Percentiles rank a stretch among this genome's conserved stretches.
Conservation (phyloP, 352 stramenopile species). For the Pythium rishiriense region DNA sequence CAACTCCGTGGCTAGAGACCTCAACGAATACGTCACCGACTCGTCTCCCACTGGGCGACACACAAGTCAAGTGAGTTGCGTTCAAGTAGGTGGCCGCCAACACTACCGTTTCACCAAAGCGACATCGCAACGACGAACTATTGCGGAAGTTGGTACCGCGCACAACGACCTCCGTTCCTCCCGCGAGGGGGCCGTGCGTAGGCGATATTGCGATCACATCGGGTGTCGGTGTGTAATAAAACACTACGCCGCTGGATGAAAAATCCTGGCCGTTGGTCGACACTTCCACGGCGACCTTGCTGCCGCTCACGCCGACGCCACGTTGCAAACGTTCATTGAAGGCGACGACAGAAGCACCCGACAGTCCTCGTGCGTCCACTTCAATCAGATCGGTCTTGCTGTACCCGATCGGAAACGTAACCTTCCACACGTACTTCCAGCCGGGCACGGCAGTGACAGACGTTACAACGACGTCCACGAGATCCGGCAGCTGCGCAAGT, state of each 20-base stretch:
- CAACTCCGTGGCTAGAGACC: slow-evolving; percentile 67
- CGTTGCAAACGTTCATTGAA: slow-evolving; percentile 32
- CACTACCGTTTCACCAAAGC: slow-evolving; percentile 55
- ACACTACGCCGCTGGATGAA: slow-evolving; percentile 50
- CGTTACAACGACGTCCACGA: slow-evolving; percentile 60
- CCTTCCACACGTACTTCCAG: slow-evolving; percentile 44
- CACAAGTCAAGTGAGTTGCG: slow-evolving; percentile 63
- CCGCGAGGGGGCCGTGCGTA: slow-evolving; percentile 70
- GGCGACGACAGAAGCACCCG: slow-evolving; percentile 17
- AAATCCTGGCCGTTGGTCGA: slow-evolving; percentile 87
- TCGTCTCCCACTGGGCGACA: slow-evolving; percentile 47
- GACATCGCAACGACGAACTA: slow-evolving; percentile 60
- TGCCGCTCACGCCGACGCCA: slow-evolving; percentile 44
- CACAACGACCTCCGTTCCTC: slow-evolving; percentile 84
- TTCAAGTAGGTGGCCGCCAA: slow-evolving; percentile 59
- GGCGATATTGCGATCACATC: slow-evolving; percentile 61
- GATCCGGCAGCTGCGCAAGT: slow-evolving; percentile 54
- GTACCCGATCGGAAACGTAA: slow-evolving; percentile 44
- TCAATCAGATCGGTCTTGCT: slow-evolving; percentile 38
- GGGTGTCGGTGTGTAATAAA: slow-evolving; percentile 65
- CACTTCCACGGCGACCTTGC: slow-evolving; percentile 82
- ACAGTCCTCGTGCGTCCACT: slow-evolving; percentile 28
- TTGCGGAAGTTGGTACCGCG: slow-evolving; percentile 78
- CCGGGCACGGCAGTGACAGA: slow-evolving; percentile 14
- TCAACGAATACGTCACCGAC: slow-evolving; percentile 54